Evolutionary conservation across 176 grass and related monocot genomes (phyloP), one percentile per base, ranked within the genome.

Genomic region (Triticum turgidum): DNA sequence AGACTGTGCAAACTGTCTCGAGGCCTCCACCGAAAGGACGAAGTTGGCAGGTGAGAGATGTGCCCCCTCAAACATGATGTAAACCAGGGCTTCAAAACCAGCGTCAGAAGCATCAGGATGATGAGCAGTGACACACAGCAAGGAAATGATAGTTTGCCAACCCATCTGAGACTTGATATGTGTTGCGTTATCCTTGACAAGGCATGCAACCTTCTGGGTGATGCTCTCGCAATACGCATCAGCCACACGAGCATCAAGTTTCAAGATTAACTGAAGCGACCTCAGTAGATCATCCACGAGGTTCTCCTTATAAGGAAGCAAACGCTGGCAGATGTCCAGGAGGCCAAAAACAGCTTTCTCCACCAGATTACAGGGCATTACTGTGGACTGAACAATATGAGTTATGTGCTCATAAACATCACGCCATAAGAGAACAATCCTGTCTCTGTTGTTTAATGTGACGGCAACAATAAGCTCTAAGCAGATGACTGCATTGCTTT

Each of bases 201-300:
- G 77, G 10, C 87, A 79, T 11, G 85, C 89, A 65, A 98, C 94
- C 87, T 98, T 92, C 77, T 90, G 84, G 24, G 93, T 98, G 39
- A 98, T 98, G 68, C 94, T 96, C 65, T 94, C 97, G 83, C 97
- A 98, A 61, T 96, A 98, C 45, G 93, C 97, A 96, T 98, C 97
- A 49, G 97, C 97, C 52, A 98, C 97, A 88, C 97, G 97, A 20
- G 97, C 97, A 88, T 98, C 97, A 66, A 98, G 94, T 85, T 92
- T 98, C 66, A 96, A 52, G 79, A 98, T 90, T 30, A 98, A 63
- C 82, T 98, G 94, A 37, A 98, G 69, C 1, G 97, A 96, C 63
- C 78, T 90, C 76, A 98, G 77, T 72, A 98, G 84, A 86, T 94
- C 94, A 92, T 98, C 97, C 8, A 87, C 90, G 14, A 98, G 84